Base-by-base conservation (phyloP, 2,329 filamentous ascomycete species). In the Chaetomiaceae sp. region DNA sequence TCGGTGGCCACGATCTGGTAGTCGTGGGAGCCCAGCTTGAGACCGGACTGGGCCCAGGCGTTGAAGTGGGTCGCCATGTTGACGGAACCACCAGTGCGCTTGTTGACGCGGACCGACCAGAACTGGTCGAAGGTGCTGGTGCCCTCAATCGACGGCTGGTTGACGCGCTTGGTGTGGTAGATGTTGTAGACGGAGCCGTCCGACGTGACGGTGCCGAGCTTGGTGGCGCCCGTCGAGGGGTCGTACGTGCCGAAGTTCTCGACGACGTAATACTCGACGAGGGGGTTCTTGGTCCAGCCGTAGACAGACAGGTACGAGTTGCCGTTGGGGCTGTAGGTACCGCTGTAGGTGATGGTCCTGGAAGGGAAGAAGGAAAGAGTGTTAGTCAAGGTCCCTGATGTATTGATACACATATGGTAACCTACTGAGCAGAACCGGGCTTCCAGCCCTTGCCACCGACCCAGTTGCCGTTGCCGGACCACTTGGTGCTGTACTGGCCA, bases 1-100 rank as follows among this genome's bases (percentile, higher is more conserved):
- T 78, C 75, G 4, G 73, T 76, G 6, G 75, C 75, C 4, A 77
- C 64, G 52, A 80, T 78, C 70, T 74, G 71, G 66, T 79, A 79
- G 63, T 79, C 68, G 60, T 74, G 71, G 43, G 61, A 66, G 4
- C 76, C 76, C 10, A 79, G 60, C 35, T 65, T 66, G 61, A 77
- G 62, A 12, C 76, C 76, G 19, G 62, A 52, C 53, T 64, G 62
- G 4, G 61, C 58, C 77, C 78, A 81, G n/a, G 75, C 75, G 59
- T 73, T 67, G 58, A 81, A 79, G 64, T 80, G 77, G 58, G 71
- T 74, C 45, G 62, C 65, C 35, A 70, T 71, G 23, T 69, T 77
- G 53, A 82, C 72, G n/a, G 69, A 73, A 5, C 78, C 77, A 25
- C 72, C 68, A 19, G 67, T 65, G 35, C 75, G 69, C 69, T 78